These are phyloP conservation scores for Lasiodiplodia sp. DNA, from an alignment of 2,329 filamentous ascomycete species.

Conservation along the genomic window DNA sequence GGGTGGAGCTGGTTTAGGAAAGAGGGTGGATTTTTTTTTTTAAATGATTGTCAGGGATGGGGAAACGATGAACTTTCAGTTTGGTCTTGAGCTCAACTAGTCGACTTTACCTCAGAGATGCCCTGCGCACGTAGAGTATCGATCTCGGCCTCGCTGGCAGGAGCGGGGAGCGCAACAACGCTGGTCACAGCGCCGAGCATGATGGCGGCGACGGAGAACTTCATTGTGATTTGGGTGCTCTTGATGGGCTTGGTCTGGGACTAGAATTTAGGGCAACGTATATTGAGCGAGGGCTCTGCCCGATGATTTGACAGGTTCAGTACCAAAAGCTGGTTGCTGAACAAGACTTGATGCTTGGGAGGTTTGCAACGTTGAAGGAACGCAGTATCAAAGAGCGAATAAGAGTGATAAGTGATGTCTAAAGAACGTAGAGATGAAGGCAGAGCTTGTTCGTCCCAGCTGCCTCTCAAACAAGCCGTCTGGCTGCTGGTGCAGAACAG, in stretches of 20 bases:
- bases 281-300: not conserved
- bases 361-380: not conserved
- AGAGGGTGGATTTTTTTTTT: not conserved
- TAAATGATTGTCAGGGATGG: not conserved
- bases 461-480: not conserved
- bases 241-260: not conserved
- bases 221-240: conserved; percentile 5
- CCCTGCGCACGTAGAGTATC: conserved; percentile 32
- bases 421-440: not conserved
- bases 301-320: not conserved
- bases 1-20: not conserved
- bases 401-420: not conserved
- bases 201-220: conserved; percentile 12
- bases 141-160: conserved; percentile 25
- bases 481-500: not conserved
- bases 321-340: not conserved
- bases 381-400: conserved; percentile 2
- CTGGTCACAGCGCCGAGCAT: conserved; percentile 2
- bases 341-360: not conserved
- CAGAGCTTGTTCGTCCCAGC: not conserved
- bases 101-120: conserved; percentile 37
- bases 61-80: too few relatives aligned
- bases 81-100: too few relatives aligned
- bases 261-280: not conserved
- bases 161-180: conserved; percentile 13